Conservation (phyloP, 441 rosid species). For the Cnidoscolus chayamansa region DNA sequence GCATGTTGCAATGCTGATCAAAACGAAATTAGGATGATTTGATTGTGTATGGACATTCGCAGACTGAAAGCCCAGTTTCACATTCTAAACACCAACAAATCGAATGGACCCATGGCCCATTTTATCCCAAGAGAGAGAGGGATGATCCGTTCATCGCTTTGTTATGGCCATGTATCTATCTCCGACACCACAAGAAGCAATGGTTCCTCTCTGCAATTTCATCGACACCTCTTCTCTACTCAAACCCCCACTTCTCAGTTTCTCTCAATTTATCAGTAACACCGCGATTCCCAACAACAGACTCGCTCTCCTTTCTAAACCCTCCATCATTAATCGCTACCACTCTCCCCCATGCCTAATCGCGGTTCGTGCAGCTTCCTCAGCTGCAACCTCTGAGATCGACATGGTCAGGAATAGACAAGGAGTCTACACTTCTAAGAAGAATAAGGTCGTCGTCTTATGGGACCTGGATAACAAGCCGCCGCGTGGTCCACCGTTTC, state of each 20-base stretch:
- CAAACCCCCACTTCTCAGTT: conserved; percentile 28
- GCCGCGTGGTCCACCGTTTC: too few relatives aligned
- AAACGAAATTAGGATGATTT: too few relatives aligned
- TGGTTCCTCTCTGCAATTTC: conserved; percentile 44
- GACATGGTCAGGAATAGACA: too few relatives aligned
- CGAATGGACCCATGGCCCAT: background rate
- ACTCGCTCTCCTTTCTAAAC: conserved; percentile 15
- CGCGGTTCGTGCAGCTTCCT: too few relatives aligned
- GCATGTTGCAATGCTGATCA: too few relatives aligned
- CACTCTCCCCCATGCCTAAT: conserved; percentile 21
- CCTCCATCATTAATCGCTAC: background rate
- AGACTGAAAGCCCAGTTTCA: background rate
- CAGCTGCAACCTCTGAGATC: too few relatives aligned
- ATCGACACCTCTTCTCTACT: conserved; percentile 20
- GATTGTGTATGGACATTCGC: too few relatives aligned
- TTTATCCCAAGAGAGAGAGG: background rate
- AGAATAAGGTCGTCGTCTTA: too few relatives aligned
- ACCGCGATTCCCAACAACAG: conserved; percentile 14
- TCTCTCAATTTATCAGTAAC: conserved; percentile 26
- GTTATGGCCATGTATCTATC: background rate
- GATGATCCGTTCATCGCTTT: too few relatives aligned
- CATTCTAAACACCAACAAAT: background rate
- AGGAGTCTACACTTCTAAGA: too few relatives aligned
- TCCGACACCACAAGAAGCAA: conserved; percentile 6
- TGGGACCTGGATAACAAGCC: too few relatives aligned